Conservation (phyloP, 441 rosid species). For the Populus hybrid region DNA sequence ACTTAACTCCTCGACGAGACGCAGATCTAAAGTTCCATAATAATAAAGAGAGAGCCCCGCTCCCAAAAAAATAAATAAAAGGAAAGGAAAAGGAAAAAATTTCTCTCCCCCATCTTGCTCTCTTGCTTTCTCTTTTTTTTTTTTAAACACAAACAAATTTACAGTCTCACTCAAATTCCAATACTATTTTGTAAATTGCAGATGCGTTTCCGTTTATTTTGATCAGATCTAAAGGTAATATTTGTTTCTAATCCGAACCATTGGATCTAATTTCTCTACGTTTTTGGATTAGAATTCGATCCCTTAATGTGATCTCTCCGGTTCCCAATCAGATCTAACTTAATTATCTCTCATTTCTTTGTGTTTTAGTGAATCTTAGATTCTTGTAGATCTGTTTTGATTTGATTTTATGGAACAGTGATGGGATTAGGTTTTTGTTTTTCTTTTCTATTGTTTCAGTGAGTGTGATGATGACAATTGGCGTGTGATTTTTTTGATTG, state of each 20-base stretch:
- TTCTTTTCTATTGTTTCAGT: not conserved
- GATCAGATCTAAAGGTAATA: slow-evolving; percentile 24
- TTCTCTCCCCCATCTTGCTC: not conserved
- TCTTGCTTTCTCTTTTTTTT: not conserved
- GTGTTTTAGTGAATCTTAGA: not conserved
- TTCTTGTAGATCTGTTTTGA: not conserved
- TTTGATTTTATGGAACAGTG: not conserved
- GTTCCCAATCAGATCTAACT: not conserved
- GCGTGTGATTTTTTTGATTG: not conserved
- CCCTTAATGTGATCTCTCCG: not conserved
- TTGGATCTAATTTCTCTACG: no score
- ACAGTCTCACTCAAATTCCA: not conserved
- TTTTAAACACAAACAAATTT: not conserved
- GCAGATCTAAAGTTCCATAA: slow-evolving; percentile 15
- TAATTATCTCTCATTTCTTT: not conserved
- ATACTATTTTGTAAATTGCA: not conserved
- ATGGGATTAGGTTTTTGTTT: not conserved
- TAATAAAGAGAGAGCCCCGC: not conserved
- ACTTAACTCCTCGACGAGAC: slow-evolving; percentile 1
- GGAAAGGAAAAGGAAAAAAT: not conserved
- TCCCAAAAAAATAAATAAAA: not conserved
- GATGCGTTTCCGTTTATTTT: slow-evolving; percentile 8
- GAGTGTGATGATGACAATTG: not conserved
- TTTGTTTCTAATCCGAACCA: not conserved
- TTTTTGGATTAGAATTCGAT: not conserved